Conservation (phyloP, 495 filamentous ascomycete species). For the Aspergillus hancockii region DNA sequence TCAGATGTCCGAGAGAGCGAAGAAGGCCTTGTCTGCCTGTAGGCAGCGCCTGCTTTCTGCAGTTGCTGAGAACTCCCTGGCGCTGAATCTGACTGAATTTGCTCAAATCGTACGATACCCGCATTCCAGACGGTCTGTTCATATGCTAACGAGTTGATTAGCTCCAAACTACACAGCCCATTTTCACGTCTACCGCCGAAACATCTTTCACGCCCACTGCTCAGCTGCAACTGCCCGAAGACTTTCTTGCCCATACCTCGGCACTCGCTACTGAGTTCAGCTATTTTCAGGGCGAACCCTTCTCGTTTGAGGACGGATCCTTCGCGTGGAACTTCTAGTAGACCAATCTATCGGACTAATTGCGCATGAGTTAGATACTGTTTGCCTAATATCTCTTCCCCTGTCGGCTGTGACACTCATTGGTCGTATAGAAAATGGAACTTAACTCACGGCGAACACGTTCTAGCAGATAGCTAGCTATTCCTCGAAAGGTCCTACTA, state of each 20-base stretch:
- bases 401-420: too few relatives aligned
- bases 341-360: too few relatives aligned
- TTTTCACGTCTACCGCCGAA: neutral
- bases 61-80: constrained; percentile 1
- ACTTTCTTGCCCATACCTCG: constrained; percentile 18
- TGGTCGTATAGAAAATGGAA: too few relatives aligned
- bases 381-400: too few relatives aligned
- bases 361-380: too few relatives aligned
- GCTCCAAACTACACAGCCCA: constrained; percentile 6
- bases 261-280: constrained; percentile 21
- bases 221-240: constrained; percentile 11
- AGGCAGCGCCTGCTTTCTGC: constrained; percentile 23
- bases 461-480: too few relatives aligned
- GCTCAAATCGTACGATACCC: constrained; percentile 11
- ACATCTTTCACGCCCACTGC: neutral
- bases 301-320: constrained; percentile 24
- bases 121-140: neutral
- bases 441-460: too few relatives aligned
- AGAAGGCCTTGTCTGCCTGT: constrained; percentile 23
- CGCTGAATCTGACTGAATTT: constrained; percentile 6
- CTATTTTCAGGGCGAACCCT: constrained; percentile 25
- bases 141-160: constrained; percentile 4
- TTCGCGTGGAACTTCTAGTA: constrained; percentile 25
- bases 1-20: constrained; percentile 24
- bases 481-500: too few relatives aligned